phyloP scores from a whole-genome alignment of 495 filamentous ascomycete species.

The Articulospora tetracladia region DNA sequence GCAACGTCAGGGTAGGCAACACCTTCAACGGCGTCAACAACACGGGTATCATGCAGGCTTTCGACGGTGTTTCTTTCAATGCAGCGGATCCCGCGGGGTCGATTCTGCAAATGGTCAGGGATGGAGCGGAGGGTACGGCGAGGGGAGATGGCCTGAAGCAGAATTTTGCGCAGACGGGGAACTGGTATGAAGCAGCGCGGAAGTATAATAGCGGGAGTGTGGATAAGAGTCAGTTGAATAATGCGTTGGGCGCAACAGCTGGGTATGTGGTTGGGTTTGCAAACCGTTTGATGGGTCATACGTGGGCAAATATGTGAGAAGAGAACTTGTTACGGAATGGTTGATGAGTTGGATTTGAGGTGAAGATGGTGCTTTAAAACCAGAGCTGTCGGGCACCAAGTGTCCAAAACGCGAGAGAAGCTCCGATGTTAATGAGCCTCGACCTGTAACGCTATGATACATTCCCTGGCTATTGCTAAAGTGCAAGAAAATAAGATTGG shows the following conservation, averaged over 20 bases:
- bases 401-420: too few species aligned
- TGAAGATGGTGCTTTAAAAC: too few species aligned
- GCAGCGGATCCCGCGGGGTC: slow-evolving; percentile 20
- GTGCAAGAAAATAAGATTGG: too few species aligned
- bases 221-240: slow-evolving; percentile 32
- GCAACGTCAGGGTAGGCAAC: slow-evolving; percentile 34
- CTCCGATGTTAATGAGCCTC: too few species aligned
- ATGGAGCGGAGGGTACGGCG: slow-evolving; percentile 33
- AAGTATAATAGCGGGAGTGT: slow-evolving; percentile 39
- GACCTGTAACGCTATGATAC: too few species aligned
- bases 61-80: slow-evolving; percentile 4
- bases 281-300: slow-evolving; percentile 34
- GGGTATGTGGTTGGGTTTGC: slow-evolving; percentile 37
- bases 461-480: too few species aligned
- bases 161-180: slow-evolving; percentile 25
- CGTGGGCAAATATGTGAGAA: slow-evolving; percentile 17
- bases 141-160: slow-evolving; percentile 27
- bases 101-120: slow-evolving; percentile 35
- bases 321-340: too few species aligned
- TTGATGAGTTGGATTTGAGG: too few species aligned
- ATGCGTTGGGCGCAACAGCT: slow-evolving; percentile 30
- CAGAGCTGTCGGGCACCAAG: too few species aligned
- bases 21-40: slow-evolving; percentile 32
- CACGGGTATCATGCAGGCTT: slow-evolving; percentile 17
- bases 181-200: slow-evolving; percentile 36